These are phyloP conservation scores for Epichloe sibirici DNA, from an alignment of 2,329 filamentous ascomycete genomes.

Conservation along the genomic window DNA sequence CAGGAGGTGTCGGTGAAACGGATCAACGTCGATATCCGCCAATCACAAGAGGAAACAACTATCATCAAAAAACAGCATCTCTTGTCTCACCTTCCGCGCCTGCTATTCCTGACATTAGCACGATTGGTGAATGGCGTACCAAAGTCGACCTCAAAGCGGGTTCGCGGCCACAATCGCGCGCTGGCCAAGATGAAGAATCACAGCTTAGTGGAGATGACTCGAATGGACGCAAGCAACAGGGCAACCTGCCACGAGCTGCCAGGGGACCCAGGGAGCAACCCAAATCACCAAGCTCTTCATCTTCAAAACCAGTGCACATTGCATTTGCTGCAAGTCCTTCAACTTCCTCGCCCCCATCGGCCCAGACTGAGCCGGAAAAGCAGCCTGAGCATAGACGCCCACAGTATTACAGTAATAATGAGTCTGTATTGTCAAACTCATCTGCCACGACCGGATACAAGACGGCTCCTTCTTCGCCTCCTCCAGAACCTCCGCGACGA, in stretches of 20 bases:
- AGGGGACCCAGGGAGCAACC: not conserved
- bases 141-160: slow-evolving; percentile 14
- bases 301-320: not conserved
- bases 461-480: slow-evolving; percentile 11
- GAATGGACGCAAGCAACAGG: not conserved
- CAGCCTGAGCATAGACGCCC: not conserved
- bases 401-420: slow-evolving; percentile 7
- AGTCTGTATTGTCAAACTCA: slow-evolving; percentile 6
- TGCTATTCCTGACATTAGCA: slow-evolving; percentile 18
- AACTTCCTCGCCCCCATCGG: not conserved
- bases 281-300: not conserved
- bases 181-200: not conserved
- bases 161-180: not conserved
- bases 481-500: slow-evolving; percentile 17
- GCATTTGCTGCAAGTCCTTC: not conserved
- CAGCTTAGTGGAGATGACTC: not conserved
- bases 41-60: slow-evolving; percentile 21
- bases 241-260: not conserved
- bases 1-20: slow-evolving; percentile 8
- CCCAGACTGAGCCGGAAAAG: not conserved
- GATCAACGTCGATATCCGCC: slow-evolving; percentile 24
- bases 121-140: slow-evolving; percentile 21
- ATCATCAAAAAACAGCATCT: slow-evolving; percentile 14
- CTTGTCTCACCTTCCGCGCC: slow-evolving; percentile 17
- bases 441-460: slow-evolving; percentile 6